Evolutionary conservation across 1,139 yeast species (phyloP), one percentile per base, ranked within the genome.

Genomic region (Suhomyces wounanorum): DNA sequence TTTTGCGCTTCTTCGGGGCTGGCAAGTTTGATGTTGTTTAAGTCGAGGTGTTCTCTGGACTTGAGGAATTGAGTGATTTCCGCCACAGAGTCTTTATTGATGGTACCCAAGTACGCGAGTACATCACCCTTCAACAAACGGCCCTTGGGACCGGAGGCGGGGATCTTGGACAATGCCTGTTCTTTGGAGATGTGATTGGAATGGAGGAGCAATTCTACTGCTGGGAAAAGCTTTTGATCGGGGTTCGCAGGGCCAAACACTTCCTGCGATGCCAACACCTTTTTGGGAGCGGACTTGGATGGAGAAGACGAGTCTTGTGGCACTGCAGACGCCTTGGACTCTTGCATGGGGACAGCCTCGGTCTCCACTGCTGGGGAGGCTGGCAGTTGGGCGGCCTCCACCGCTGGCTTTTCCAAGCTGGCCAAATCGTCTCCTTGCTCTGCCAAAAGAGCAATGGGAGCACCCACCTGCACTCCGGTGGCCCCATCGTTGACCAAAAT

Each of bases 121-220:
- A 92, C 90, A 66, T 94, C 99, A 55, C 98, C 98, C 72, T 88
- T 89, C 58, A 91, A 77, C 46, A 94, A 67, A 62, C 96, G 81
- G 17, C 97, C 98, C 53, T 84, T 79, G 36, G 96, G 96, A 13
- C 98, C 99, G 1, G 96, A 79, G 8, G 97, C 96, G 35, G 81
- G 77, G 59, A 94, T 89, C 57, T 85, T 82, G 17, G 71, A 65
- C 31, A 88, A 58, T 0, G 97, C 97, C 16, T 87, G 91, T 43
- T 81, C 85, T 51, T 69, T 68, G 1, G 92, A 78, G 54, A 94
- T 83, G 49, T 78, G 69, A 63, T 89, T 78, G 52, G 77, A 75
- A 44, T 79, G 81, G 46, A 94, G 74, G 36, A 92, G 74, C 7
- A 84, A 63, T 52, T 81, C 82, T 10, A 94, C 99, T 0, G 97